Percentiles rank a stretch among this genome's conserved stretches.
Evolutionary conservation across 2,329 filamentous ascomycete species (phyloP).

Genomic region (Lasiodiplodia hormozganensis): DNA sequence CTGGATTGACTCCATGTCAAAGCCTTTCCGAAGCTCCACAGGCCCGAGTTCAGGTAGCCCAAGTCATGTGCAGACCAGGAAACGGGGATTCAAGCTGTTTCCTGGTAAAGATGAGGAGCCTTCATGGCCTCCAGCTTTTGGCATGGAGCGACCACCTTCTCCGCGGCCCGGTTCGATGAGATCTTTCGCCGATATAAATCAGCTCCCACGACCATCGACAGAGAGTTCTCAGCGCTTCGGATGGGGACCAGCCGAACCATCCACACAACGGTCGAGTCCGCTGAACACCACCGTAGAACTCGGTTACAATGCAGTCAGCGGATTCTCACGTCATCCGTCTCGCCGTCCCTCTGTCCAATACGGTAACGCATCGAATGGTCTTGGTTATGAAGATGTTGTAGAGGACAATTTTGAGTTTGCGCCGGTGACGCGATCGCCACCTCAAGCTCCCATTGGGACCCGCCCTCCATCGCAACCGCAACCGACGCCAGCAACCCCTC

Average conservation of each 20-base stretch:
- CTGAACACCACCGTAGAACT: constrained; percentile 47
- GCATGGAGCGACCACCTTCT: constrained; percentile 50
- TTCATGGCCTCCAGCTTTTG: constrained; percentile 52
- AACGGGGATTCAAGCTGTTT: constrained; percentile 59
- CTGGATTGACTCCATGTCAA: constrained; percentile 59
- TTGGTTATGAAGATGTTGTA: constrained; percentile 60
- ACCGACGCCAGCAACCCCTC: constrained; percentile 56
- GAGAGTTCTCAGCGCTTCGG: constrained; percentile 48
- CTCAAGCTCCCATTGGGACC: constrained; percentile 78
- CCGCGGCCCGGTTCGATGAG: constrained; percentile 74
- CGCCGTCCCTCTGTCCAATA: constrained; percentile 81
- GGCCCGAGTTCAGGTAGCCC: constrained; percentile 42
- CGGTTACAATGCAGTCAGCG: constrained; percentile 46
- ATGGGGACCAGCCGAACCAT: constrained; percentile 39
- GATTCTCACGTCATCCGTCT: constrained; percentile 80
- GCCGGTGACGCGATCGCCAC: constrained; percentile 58
- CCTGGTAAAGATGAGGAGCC: constrained; percentile 57
- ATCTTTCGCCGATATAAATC: constrained; percentile 52
- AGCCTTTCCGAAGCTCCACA: constrained; percentile 43
- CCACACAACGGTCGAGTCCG: constrained; percentile 48
- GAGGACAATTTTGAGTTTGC: constrained; percentile 59
- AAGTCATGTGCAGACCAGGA: constrained; percentile 49
- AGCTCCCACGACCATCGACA: constrained; percentile 46
- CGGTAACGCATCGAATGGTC: constrained; percentile 69
- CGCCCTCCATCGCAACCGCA: constrained; percentile 68